phyloP scores from a whole-genome alignment of 441 rosid genomes.

The Gossypium gossypioides region DNA sequence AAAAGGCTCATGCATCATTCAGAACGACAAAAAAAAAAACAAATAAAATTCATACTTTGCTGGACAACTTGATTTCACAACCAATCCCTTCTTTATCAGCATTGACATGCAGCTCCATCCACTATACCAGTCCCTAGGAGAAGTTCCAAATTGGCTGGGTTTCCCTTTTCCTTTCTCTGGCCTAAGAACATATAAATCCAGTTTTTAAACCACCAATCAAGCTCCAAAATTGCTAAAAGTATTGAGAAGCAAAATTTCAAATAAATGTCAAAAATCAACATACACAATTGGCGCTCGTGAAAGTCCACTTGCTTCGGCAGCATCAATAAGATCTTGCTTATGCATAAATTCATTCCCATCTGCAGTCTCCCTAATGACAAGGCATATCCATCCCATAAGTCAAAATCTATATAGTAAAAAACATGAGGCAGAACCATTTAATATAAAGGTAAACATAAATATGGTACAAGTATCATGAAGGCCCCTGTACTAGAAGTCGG shows the following conservation, averaged over 20 bases:
- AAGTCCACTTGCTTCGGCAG: constrained; percentile 85
- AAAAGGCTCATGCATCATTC: background rate
- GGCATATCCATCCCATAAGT: constrained; percentile 7
- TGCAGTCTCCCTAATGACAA: constrained; percentile 41
- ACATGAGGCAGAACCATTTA: constrained; percentile 5
- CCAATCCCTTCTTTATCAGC: constrained; percentile 70
- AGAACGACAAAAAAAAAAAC: background rate
- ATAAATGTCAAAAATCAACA: constrained; percentile 15
- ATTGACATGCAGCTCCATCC: constrained; percentile 95
- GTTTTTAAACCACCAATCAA: constrained; percentile 6
- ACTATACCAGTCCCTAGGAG: constrained; percentile 73
- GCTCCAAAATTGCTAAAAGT: background rate
- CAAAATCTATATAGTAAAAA: constrained; percentile 10
- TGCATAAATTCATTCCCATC: constrained; percentile 65
- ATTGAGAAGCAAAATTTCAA: constrained; percentile 1
- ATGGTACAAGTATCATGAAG: too few relatives aligned
- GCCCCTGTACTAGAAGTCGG: too few relatives aligned
- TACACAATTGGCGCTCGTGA: constrained; percentile 63
- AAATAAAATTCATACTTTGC: constrained; percentile 51
- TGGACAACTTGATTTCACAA: constrained; percentile 86
- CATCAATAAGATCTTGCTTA: constrained; percentile 82
- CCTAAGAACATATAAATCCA: constrained; percentile 29
- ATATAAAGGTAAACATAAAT: background rate
- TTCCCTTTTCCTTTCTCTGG: constrained; percentile 77
- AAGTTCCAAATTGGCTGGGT: constrained; percentile 56